Evolutionary conservation across 164 flowering plant species (phyloP), one percentile per base, ranked within the genome.

Genomic region (Magnolia changhungtana): DNA sequence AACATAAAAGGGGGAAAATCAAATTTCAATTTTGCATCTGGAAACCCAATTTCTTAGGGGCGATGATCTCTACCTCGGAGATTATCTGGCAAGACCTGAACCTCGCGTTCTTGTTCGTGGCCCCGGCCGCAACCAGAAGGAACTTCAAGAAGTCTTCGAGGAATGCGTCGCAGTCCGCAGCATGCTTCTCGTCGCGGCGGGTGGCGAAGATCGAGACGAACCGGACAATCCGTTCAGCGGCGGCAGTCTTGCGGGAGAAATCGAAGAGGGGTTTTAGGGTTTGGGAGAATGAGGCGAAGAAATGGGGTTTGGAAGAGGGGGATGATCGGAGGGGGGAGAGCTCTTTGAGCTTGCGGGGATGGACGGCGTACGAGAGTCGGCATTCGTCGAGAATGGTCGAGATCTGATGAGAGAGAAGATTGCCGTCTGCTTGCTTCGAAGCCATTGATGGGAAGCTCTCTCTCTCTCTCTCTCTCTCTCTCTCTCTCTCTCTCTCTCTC

Each of bases 51-150:
- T 3, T 11, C 16, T 24, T 18, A 7, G 7, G 29, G 18, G 16
- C 31, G 2, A n/a, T 7, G 11, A 51, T 49, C 19, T 29, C 61
- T 72, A 95, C 99, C 98, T 93, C 98, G 5, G 99, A 93, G 51
- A 92, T 78, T 2, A 95, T 88, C 89, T 95, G 98, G 80, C 99
- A 92, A 7, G 95, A 87, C 20, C 96, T 84, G 73, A 90, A 87
- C 74, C 99, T 82, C 3, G 88, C 91, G 37, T 91, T 85, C 80
- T 84, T 91, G 74, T 82, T 83, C 21, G 91, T 83, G 1, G 96
- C 88, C 0, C 49, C 50, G 14, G 92, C 79, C n/a, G 87, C 91
- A 10, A 69, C 68, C 31, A 93, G 72, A 16, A 95, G 88, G 63
- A 93, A 89, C 72, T 76, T 82, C 31, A 95, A 61, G 71, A 93